Conservation (phyloP, 2,329 filamentous ascomycete genomes). For the Aspergillus piperis region DNA sequence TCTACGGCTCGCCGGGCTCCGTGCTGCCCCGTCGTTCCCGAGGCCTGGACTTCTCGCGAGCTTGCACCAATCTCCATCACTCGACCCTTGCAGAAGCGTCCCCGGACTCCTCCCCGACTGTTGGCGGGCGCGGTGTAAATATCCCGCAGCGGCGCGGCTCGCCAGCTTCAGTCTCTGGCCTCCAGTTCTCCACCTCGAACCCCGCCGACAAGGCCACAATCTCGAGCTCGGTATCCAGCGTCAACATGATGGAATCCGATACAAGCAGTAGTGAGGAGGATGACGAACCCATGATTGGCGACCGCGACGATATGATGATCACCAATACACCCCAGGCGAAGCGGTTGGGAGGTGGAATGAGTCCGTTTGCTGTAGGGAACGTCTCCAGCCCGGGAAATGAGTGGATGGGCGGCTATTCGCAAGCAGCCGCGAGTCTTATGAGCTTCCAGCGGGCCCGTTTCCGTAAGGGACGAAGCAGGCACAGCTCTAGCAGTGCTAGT, state of each 20-base stretch:
- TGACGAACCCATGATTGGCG: slow-evolving; percentile 63
- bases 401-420: slow-evolving; percentile 66
- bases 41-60: slow-evolving; percentile 88
- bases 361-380: slow-evolving; percentile 50
- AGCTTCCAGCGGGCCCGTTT: slow-evolving; percentile 70
- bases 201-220: slow-evolving; percentile 69
- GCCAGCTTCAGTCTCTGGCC: slow-evolving; percentile 59
- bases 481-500: slow-evolving; percentile 70
- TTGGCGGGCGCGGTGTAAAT: slow-evolving; percentile 66
- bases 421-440: slow-evolving; percentile 73
- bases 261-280: slow-evolving; percentile 71
- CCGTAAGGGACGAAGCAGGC: slow-evolving; percentile 60
- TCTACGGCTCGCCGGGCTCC: slow-evolving; percentile 83
- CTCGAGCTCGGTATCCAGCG: slow-evolving; percentile 79
- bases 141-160: slow-evolving; percentile 62
- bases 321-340: slow-evolving; percentile 70
- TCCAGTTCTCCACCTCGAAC: slow-evolving; percentile 70
- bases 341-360: slow-evolving; percentile 53
- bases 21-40: slow-evolving; percentile 85
- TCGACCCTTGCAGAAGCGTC: slow-evolving; percentile 90
- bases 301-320: slow-evolving; percentile 75
- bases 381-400: slow-evolving; percentile 58
- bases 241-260: slow-evolving; percentile 77
- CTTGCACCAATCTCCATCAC: slow-evolving; percentile 91
- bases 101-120: slow-evolving; percentile 85